Evolutionary conservation across 2,329 filamentous ascomycete genomes (phyloP).

Genomic region (Clonostachys byssicola): DNA sequence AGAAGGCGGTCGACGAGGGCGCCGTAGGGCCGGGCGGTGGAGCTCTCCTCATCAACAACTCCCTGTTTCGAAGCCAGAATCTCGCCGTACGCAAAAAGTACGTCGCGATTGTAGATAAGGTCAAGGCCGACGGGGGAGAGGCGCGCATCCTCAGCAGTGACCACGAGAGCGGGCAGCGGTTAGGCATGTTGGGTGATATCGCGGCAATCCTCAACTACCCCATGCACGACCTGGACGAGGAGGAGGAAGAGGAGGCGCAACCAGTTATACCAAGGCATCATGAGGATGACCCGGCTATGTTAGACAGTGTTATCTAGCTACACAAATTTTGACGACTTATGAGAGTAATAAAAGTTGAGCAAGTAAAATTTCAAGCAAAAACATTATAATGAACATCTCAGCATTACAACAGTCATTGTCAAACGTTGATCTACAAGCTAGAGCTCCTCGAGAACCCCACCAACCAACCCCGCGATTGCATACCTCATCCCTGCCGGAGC

Average conservation of each 20-base stretch:
- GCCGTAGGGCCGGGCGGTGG: constrained; percentile 86
- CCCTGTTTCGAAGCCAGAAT: constrained; percentile 79
- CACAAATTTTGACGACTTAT: too few species aligned
- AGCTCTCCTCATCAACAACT: constrained; percentile 80
- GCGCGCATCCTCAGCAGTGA: constrained; percentile 86
- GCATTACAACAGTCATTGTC: too few species aligned
- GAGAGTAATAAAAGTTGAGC: too few species aligned
- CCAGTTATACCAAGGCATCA: constrained; percentile 7
- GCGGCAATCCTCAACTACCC: constrained; percentile 91
- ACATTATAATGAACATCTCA: too few species aligned
- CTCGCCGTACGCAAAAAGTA: constrained; percentile 73
- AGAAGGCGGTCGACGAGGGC: constrained; percentile 78
- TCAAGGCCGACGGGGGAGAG: constrained; percentile 83
- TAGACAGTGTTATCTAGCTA: constrained; percentile 25
- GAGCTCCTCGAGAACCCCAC: too few species aligned
- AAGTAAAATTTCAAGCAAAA: too few species aligned
- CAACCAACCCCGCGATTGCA: too few species aligned
- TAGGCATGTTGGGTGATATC: constrained; percentile 81
- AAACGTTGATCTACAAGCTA: too few species aligned
- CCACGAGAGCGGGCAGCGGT: constrained; percentile 84
- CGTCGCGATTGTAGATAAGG: constrained; percentile 81
- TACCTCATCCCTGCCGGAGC: too few species aligned
- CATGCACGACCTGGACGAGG: constrained; percentile 74
- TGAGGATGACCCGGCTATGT: constrained; percentile 19
- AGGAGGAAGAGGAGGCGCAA: constrained; percentile 36